Evolutionary conservation across 805 yeast genomes (phyloP), one percentile per base, ranked within the genome.

Genomic region (Monosporozyma solicola): DNA sequence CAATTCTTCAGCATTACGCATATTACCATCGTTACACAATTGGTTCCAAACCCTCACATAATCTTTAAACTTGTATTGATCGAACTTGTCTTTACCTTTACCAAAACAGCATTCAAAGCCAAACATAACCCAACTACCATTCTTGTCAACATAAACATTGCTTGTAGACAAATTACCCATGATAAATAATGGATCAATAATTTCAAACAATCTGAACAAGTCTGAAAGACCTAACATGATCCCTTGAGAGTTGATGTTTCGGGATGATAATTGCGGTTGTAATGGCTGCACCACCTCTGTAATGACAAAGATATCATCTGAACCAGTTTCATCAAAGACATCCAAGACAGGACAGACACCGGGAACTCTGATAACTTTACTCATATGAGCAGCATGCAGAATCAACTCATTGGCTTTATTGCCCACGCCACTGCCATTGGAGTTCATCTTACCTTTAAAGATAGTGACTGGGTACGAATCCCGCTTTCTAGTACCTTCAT

Each of bases 101-200:
- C 69, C 50, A 64, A 51, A 37, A 43, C 68, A 65, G 37, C 65
- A 52, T 66, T 91, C 97, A 61, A 90, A 82, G 1, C 96, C 96
- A 54, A 86, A 85, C 29, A 91, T 64, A 54, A 81, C 84, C 92
- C 96, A 88, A 62, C 86, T 95, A 13, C 97, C 96, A 15, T 74
- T 63, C 32, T 74, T 77, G 52, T 79, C 84, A 15, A 87, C 82
- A 64, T 72, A 90, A 0, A 91, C 76, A 1, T 86, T 78, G 43
- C 78, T 73, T 20, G 70, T 58, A 54, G 78, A 74, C 11, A 88
- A 57, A 54, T 81, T 80, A 5, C 90, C 92, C 61, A 87, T 85
- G 5, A 85, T 71, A 27, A 84, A 79, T 24, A 43, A 13, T 11
- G 49, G 43, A 3, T 39, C 52, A 31, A 70, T 43, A 39, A 65